A percentile compares a stretch with the other conserved stretches of the same genome.
phyloP scores from a whole-genome alignment of 495 filamentous ascomycete species.

The Rusavskia elegans region DNA sequence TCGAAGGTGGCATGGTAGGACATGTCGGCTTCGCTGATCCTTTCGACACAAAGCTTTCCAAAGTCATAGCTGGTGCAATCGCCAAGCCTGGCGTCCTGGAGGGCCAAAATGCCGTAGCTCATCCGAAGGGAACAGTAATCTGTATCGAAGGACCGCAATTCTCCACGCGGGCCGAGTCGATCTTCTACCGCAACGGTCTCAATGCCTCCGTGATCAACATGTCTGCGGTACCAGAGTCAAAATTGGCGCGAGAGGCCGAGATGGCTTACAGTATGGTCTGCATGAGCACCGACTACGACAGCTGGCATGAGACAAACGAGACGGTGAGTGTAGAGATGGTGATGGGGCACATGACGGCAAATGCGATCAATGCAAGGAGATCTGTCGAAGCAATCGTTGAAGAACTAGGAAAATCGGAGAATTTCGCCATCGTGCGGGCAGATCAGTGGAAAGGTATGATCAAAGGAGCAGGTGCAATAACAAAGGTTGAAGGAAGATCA shows the following conservation, averaged over 20 bases:
- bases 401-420: slow-evolving; percentile 59
- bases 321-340: slow-evolving; percentile 91
- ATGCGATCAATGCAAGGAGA: slow-evolving; percentile 68
- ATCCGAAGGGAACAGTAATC: slow-evolving; percentile 63
- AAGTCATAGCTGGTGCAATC: slow-evolving; percentile 39
- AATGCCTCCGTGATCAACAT: slow-evolving; percentile 73
- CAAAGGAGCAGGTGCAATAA: slow-evolving; percentile 35
- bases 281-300: slow-evolving; percentile 99
- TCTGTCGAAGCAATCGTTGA: slow-evolving; percentile 80
- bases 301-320: slow-evolving; percentile 68
- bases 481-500: slow-evolving; percentile 19
- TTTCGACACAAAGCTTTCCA: slow-evolving; percentile 65
- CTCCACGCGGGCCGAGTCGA: slow-evolving; percentile 87
- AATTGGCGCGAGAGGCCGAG: slow-evolving; percentile 90
- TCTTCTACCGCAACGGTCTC: slow-evolving; percentile 86
- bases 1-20: slow-evolving; percentile 82
- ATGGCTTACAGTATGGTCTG: slow-evolving; percentile 95
- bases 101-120: slow-evolving; percentile 63
- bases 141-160: slow-evolving; percentile 98
- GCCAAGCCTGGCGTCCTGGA: slow-evolving; percentile 41
- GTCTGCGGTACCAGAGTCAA: slow-evolving; percentile 89
- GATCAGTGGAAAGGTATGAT: slow-evolving; percentile 53
- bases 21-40: slow-evolving; percentile 94
- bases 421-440: slow-evolving; percentile 59
- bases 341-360: slow-evolving; percentile 89